Base-by-base conservation (phyloP, 2,329 filamentous ascomycete species). In the Neonectria ditissima region DNA sequence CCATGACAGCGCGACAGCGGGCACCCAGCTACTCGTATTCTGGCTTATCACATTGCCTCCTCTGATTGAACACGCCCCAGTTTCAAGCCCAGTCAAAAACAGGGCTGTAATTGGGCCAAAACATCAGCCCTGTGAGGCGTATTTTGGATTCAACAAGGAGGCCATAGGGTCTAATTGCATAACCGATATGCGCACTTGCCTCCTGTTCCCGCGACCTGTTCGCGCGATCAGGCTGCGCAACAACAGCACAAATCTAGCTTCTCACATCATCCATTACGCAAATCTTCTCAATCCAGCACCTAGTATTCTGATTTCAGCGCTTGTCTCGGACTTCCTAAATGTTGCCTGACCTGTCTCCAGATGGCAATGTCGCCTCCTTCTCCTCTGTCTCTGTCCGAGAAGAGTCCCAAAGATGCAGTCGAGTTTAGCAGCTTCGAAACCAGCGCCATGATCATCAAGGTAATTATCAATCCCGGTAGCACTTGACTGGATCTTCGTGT, bases 131-230 rank as follows among this genome's bases (percentile, higher is more conserved):
- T 44, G 18, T 26, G 7, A 24, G 43, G 20, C 20, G 13, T 20
- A 2, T 45, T 11, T 9, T 16, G 4, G 11, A 43, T 3, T 20
- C n/a, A 11, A 16, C 24, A 13, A 47, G 4, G 2, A 22, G 9
- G 44, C 26, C 16, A 5, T 11, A 50, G 47, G 47, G 47, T n/a
- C 10, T 50, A 32, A 32, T 50, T 50, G 47, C 47, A 50, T 50
- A 50, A 32, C 47, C 5, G 14, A 26, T 9, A 24, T 20, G 8
- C 5, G 43, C n/a, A 32, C 20, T 16, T 20, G 9, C 26, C 9
- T 20, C 10, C 28, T 11, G 28, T 13, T 32, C 9, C n/a, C 47
- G 2, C n/a, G n/a, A 18, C 18, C 37, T 18, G 44, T 50, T 32
- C n/a, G 9, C 28, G 22, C 9, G 9, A 32, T 20, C 28, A 50